Evolutionary conservation across 371 early-diverging fungal genomes (phyloP).

Genomic region (Mortierella sp.): DNA sequence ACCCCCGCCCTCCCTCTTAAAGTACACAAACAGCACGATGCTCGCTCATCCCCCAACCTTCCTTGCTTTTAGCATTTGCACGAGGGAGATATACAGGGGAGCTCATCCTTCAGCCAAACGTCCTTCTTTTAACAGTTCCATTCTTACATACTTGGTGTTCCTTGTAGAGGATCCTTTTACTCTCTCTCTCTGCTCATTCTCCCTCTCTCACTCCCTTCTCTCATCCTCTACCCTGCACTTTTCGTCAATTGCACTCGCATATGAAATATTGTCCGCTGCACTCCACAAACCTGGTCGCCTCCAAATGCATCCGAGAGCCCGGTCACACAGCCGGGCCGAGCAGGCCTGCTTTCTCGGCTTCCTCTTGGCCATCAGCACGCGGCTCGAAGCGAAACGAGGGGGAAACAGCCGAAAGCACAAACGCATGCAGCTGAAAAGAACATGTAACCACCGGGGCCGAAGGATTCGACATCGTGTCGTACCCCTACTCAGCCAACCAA

Average conservation of each 20-base stretch:
- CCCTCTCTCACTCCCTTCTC: neutral
- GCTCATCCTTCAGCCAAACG: neutral
- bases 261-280: neutral
- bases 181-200: neutral
- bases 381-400: constrained; percentile 12
- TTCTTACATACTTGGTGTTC: neutral
- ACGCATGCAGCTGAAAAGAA: neutral
- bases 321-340: constrained; percentile 14
- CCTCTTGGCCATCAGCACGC: constrained; percentile 10
- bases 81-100: neutral
- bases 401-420: neutral
- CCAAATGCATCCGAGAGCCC: constrained; percentile 6
- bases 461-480: neutral
- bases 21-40: neutral
- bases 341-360: constrained; percentile 12
- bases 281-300: neutral
- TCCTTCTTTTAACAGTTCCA: neutral
- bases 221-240: neutral
- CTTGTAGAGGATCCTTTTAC: neutral
- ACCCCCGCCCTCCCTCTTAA: neutral
- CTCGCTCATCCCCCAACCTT: neutral
- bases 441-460: neutral
- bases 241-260: neutral
- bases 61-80: neutral
- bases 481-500: neutral